Evolutionary conservation across 192 early-diverging fungal genomes (phyloP), one percentile per base, ranked within the genome.

Genomic region (Coemansia biformis): DNA sequence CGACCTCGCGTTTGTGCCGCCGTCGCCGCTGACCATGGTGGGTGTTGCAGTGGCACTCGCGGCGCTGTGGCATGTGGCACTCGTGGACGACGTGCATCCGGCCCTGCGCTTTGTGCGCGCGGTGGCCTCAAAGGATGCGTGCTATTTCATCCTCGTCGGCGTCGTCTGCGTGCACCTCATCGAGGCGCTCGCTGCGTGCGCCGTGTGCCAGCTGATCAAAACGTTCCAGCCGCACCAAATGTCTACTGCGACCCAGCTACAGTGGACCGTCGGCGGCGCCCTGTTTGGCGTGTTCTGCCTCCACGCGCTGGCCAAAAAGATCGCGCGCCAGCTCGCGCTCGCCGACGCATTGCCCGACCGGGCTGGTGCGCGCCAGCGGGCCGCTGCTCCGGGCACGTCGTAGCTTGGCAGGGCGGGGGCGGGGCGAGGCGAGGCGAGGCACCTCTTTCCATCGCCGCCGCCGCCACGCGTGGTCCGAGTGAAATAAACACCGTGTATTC

Each of bases 211-310:
- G 50, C 51, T 70, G 19, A 54, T 70, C 39, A 63, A 63, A 46
- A 54, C 46, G 15, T 59, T 70, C 59, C 66, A 70, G 55, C 67
- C 67, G 5, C 53, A 47, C 28, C 67, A 70, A 10, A 70, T 70
- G 67, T 26, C 35, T 11, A 55, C 59, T 2, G 24, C 12, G 2
- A 50, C 21, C 21, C 67, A 70, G 55, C 21, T 70, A 13, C 46
- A 70, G 51, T 70, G 67, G 67, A 70, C 67, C 0, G 37, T 62
- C 5, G 67, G 67, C 34, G 46, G 48, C 6, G 50, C 31, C 4
- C 13, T 70, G 34, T 70, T 70, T 24, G 67, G 67, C 5, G 6
- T 58, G 8, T 49, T 50, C 10, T 70, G 59, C 15, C 45, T 70
- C 5, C 59, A 70, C 43, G 38, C 38, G 4, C 59, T 70, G 33